phyloP scores from a whole-genome alignment of 2,329 filamentous ascomycete genomes.

The Fusarium domesticum region DNA sequence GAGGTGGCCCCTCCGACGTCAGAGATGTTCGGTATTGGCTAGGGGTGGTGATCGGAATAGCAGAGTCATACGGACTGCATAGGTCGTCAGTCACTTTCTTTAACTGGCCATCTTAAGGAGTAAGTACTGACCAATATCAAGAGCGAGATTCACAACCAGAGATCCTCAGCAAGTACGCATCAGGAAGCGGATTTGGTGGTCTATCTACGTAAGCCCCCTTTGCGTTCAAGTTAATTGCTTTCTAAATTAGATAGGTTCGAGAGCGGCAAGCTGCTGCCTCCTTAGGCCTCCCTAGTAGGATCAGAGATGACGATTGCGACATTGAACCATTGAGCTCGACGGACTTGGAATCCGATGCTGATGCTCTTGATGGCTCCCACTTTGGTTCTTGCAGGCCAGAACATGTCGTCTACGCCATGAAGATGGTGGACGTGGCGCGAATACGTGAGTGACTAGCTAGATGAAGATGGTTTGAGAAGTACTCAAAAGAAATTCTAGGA shows the following conservation, averaged over 20 bases:
- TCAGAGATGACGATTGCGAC: slow-evolving; percentile 40
- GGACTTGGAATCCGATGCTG: slow-evolving; percentile 33
- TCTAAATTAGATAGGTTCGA: slow-evolving; percentile 28
- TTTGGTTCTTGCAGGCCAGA: slow-evolving; percentile 34
- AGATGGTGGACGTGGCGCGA: slow-evolving; percentile 38
- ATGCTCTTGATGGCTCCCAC: slow-evolving; percentile 16
- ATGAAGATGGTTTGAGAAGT: no score
- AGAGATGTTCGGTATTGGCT: slow-evolving; percentile 50
- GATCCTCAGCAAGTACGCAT: slow-evolving; percentile 31
- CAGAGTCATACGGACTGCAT: slow-evolving; percentile 48
- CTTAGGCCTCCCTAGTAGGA: slow-evolving; percentile 36
- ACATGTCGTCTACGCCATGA: slow-evolving; percentile 36
- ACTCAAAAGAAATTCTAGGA: neutral
- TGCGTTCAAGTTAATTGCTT: neutral
- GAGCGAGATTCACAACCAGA: slow-evolving; percentile 29
- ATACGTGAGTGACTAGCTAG: slow-evolving; percentile 26
- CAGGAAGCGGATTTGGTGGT: slow-evolving; percentile 52
- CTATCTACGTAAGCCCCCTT: slow-evolving; percentile 43
- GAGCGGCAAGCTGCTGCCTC: slow-evolving; percentile 39
- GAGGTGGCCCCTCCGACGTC: slow-evolving; percentile 47
- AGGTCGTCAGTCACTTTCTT: slow-evolving; percentile 31
- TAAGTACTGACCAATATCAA: neutral
- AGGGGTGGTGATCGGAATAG: slow-evolving; percentile 48
- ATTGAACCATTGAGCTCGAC: slow-evolving; percentile 33
- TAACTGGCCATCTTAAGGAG: no score